Base-by-base conservation (phyloP, 441 rosid genomes). In the Erodium moschatum region DNA sequence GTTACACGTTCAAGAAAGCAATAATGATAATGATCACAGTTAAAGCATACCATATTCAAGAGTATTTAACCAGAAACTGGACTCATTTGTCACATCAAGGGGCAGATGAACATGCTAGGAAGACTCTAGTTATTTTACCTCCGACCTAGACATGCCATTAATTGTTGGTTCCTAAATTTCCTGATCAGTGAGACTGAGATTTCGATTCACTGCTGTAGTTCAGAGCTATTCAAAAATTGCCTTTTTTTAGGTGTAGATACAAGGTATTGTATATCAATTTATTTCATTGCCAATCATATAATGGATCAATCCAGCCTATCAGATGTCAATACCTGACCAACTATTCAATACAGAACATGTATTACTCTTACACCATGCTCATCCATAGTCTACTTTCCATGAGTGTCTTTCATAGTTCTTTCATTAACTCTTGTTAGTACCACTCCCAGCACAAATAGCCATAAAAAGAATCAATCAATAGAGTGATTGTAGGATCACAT, bases 311-410 rank as follows among this genome's bases (percentile, higher is more conserved):
- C 13, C 33, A 60, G 29, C 64, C 9, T 21, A 20, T 29, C n/a
- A 20, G 13, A 60, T 60, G 31, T 20, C 64, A 60, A 60, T 21
- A 21, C 33, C 9, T 60, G 64, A 24, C 64, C 64, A 19, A 60
- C 6, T 60, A 24, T 58, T 56, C 13, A 18, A 18, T 19, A 56
- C 24, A 56, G 63, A 56, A 21, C 27, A 56, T 18, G 63, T 56
- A 56, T 56, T 56, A 19, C 18, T 19, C 29, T 56, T 19, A 21
- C 19, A 8, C 63, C 27, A 20, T 0, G 12, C 63, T 12, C n/a
- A 9, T 9, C 50, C 7, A 44, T 42, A 42, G 11, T 56, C 27
- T 56, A 56, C 1, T 56, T 56, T 56, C 62, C 21, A 33, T 6
- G 24, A 18, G 24, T 54, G 9, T 16, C 15, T 16, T 18, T 16